Base-by-base conservation (phyloP, 2,329 filamentous ascomycete species). In the Fusarium torulosum region DNA sequence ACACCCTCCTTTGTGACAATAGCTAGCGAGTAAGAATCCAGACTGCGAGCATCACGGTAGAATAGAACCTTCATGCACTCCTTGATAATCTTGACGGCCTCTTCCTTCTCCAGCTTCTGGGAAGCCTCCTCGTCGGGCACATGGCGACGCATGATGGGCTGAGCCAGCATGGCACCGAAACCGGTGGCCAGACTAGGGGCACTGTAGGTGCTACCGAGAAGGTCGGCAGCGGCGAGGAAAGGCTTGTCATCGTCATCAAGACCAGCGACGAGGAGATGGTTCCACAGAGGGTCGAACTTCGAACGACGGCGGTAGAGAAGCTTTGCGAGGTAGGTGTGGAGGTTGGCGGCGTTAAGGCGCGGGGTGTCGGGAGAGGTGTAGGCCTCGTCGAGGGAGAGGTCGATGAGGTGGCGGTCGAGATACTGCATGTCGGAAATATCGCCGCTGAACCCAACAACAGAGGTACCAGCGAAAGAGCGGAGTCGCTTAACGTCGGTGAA, bases 391-490 rank as follows among this genome's bases (percentile, higher is more conserved):
- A 96, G 93, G 78, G 92, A 89, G 74, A 98, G 91, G 67, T 92
- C 91, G 76, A 87, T 90, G 73, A 99, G 90, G 76, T 97, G 89
- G 73, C 96, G 90, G 87, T 97, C 92, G 72, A 99, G 89, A 84
- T 96, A 96, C 85, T 99, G 96, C 96, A 99, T 98, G 84, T 99
- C 96, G 69, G 93, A 97, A 74, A 99, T 91, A 83, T 99, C 96
- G 79, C 96, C 96, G 79, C 94, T 93, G 82, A 98, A 97, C 75
- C 96, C 96, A 76, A 99, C 86, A 63, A 98, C 88, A 29, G 93
- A 90, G 69, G 90, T 88, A 70, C 90, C 86, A 81, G 94, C 93
- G 81, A 98, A 98, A 74, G 89, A 87, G 74, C 93, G 93, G 72
- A 99, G 90, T 77, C 96, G 94, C 84, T 97, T 96, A 78, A 98